phyloP scores from a whole-genome alignment of 768 basidiomycete species.

The Tylopilus rubrobrunneus region DNA sequence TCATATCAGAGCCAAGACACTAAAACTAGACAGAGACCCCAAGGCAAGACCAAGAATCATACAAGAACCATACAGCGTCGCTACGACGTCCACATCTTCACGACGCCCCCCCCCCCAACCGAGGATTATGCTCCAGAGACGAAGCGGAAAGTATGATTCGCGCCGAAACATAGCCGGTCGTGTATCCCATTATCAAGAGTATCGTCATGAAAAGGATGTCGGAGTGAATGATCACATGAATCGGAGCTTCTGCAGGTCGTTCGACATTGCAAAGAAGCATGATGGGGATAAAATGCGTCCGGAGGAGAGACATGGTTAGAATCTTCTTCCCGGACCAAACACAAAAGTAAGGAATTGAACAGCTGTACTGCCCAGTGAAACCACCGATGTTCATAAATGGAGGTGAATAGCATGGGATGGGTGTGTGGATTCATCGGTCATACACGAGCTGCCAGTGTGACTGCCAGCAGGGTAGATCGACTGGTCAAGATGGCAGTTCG shows the following conservation, averaged over 20 bases:
- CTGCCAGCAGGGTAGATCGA: not conserved
- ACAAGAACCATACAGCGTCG: constrained; percentile 74
- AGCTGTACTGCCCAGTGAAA: constrained; percentile 60
- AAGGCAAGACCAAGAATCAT: constrained; percentile 69
- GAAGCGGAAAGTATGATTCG: constrained; percentile 79
- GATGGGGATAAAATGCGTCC: not conserved
- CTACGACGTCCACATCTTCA: constrained; percentile 84
- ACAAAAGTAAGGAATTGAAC: constrained; percentile 77
- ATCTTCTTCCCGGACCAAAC: constrained; percentile 24
- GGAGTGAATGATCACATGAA: constrained; percentile 55
- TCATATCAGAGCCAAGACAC: constrained; percentile 56
- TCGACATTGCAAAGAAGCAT: constrained; percentile 52
- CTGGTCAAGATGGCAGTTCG: not conserved
- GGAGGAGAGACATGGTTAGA: constrained; percentile 1
- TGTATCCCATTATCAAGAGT: constrained; percentile 62
- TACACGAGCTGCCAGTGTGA: not conserved
- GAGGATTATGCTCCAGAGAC: constrained; percentile 34
- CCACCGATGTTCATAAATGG: constrained; percentile 71
- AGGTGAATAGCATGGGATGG: constrained; percentile 15
- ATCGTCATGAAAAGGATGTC: constrained; percentile 73
- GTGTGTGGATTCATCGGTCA: not conserved
- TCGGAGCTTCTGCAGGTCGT: constrained; percentile 33
- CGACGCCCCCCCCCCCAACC: constrained; percentile 64
- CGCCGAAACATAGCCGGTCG: constrained; percentile 77
- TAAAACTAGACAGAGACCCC: too few species aligned